These are phyloP conservation scores for Phytophthora litchii DNA, from an alignment of 352 stramenopile genomes.

Conservation along the genomic window DNA sequence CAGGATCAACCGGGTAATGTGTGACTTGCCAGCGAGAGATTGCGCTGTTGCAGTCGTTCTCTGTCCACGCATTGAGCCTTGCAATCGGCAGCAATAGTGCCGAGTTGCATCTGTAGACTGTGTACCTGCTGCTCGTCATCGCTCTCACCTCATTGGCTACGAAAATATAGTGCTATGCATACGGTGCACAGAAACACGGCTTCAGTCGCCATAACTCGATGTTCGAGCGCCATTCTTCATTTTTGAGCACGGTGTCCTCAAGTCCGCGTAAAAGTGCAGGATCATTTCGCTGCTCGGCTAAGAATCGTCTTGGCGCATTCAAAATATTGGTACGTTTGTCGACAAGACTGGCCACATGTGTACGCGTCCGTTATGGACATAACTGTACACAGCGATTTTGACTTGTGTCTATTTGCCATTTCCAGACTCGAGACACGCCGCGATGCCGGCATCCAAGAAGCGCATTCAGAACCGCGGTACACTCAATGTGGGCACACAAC, in stretches of 20 bases:
- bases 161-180: conserved; percentile 13
- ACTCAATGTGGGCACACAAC: conserved; percentile 52
- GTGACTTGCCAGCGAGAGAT: no score
- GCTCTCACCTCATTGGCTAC: conserved; percentile 23
- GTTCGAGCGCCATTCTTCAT: conserved; percentile 2
- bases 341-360: not conserved
- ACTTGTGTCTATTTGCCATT: conserved; percentile 19
- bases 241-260: not conserved
- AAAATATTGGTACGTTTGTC: conserved; percentile 10
- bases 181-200: conserved; percentile 1
- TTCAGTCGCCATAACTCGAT: not conserved
- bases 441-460: conserved; percentile 82
- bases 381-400: not conserved
- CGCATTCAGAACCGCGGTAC: conserved; percentile 66
- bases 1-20: no score
- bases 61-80: no score
- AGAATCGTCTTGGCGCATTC: not conserved
- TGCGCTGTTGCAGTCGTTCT: no score
- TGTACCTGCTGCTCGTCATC: conserved; percentile 4
- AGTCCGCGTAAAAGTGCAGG: not conserved
- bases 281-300: not conserved
- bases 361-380: conserved; percentile 16
- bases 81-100: no score
- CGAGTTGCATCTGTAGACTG: no score
- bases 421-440: conserved; percentile 6